Evolutionary conservation across 2,329 filamentous ascomycete genomes (phyloP), one percentile per base, ranked within the genome.

Genomic region (Monosporascus sp.): DNA sequence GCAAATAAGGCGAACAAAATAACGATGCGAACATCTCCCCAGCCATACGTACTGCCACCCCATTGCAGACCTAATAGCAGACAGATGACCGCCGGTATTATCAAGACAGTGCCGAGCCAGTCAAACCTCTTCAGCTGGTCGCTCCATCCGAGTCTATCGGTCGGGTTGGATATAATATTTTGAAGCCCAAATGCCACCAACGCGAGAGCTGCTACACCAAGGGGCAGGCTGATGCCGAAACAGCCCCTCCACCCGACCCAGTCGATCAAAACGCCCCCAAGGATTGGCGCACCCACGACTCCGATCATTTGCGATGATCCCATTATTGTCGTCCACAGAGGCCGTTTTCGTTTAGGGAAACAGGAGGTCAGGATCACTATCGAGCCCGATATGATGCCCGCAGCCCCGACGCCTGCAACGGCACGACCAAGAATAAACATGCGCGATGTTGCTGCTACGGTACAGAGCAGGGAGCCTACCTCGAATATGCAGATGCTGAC

Each of bases 161-260:
- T 43, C 8, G 48, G n/a, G 11, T 18, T 50, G 2, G 26, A 17
- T 14, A 24, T 38, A 40, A 49, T 53, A 24, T 53, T 43, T 31
- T 7, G 26, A 7, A 51, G 45, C 18, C 49, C 41, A 15, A 48
- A 41, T 31, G 48, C 18, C 37, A 54, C 41, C 9, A 54, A 26
- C 18, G 48, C n/a, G 22, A 48, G 15, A 22, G 52, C 52, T 22
- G 43, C 49, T 18, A 41, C 52, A 22, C 48, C 52, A 15, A 54
- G 24, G 15, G 51, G 52, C 26, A 54, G 43, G 41, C 48, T 54
- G 52, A 54, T 51, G 37, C 52, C 52, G 35, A 54, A 54, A 44
- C 51, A 53, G 17, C 51, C 51, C 31, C 38, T 26, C 45, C 51
- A 53, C 24, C 45, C 46, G 3, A 53, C 46, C 45, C 46, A 44